Conservation (phyloP, 2,329 filamentous ascomycete species). For the Penicillium sp. region DNA sequence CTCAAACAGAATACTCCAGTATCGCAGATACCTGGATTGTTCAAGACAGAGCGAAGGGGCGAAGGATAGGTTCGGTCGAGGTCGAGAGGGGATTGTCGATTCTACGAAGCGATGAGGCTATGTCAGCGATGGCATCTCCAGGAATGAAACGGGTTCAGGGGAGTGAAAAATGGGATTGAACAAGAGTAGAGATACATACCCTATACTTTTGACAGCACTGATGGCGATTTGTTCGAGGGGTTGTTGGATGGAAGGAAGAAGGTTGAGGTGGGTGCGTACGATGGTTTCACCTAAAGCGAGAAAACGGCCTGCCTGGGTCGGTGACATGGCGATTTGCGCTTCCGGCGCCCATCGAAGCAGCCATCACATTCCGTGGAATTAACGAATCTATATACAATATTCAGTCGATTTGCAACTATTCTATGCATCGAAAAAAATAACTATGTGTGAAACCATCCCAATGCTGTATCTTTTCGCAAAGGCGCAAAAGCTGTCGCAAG, state of each 20-base stretch:
- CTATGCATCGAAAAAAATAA: constrained; percentile 1
- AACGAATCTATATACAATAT: neutral
- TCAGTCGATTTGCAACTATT: neutral
- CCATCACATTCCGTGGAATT: constrained; percentile 15
- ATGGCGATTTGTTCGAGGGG: constrained; percentile 10
- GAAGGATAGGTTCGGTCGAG: constrained; percentile 19
- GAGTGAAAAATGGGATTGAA: constrained; percentile 11
- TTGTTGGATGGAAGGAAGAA: constrained; percentile 18
- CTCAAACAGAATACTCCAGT: constrained; percentile 20
- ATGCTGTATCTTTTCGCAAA: constrained; percentile 14
- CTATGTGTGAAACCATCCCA: neutral
- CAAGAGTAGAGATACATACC: constrained; percentile 14
- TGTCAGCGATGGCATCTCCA: constrained; percentile 34
- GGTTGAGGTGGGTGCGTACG: constrained; percentile 28
- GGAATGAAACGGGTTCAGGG: constrained; percentile 20
- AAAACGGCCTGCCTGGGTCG: constrained; percentile 27
- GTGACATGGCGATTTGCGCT: constrained; percentile 28
- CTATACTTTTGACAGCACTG: constrained; percentile 2
- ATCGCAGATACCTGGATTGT: constrained; percentile 26
- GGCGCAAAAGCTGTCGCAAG: constrained; percentile 23
- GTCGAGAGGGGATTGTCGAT: constrained; percentile 23
- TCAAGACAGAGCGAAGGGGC: constrained; percentile 14
- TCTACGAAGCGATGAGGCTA: constrained; percentile 33
- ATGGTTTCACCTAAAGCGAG: constrained; percentile 38
- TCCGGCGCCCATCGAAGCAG: constrained; percentile 17